These are phyloP conservation scores for Salix suchowensis DNA, from an alignment of 345 rosid genomes.

Conservation along the genomic window DNA sequence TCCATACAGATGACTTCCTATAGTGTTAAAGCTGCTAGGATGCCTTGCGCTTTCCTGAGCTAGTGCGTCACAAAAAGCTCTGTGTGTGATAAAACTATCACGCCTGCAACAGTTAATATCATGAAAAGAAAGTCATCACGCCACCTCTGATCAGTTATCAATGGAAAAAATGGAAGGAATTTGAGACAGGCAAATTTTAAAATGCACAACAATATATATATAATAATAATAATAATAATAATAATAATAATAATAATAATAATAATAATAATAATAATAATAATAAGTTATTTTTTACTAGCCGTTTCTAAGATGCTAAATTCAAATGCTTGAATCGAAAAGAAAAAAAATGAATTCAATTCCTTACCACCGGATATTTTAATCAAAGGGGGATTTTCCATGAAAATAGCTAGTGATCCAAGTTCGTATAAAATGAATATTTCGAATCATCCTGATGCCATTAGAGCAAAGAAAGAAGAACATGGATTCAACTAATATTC, in stretches of 20 bases:
- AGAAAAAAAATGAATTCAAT: background rate
- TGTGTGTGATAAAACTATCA: constrained; percentile 24
- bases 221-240: too few species aligned
- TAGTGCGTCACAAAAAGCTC: constrained; percentile 27
- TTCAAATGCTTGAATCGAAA: background rate
- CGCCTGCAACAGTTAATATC: constrained; percentile 10
- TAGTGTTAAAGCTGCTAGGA: constrained; percentile 10
- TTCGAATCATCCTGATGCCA: background rate
- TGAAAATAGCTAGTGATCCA: background rate
- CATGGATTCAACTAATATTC: background rate
- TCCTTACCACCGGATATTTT: background rate
- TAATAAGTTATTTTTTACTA: background rate
- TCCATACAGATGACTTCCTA: constrained; percentile 19
- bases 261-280: too few species aligned
- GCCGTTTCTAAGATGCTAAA: background rate
- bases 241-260: too few species aligned
- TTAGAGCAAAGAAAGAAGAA: background rate
- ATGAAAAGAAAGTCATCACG: background rate
- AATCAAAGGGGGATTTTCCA: background rate
- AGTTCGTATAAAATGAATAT: background rate
- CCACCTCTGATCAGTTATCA: background rate
- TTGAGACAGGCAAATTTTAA: too few species aligned
- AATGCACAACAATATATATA: background rate
- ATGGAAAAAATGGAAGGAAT: background rate
- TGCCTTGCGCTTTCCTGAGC: constrained; percentile 28